Evolutionary conservation across 1,284 basidiomycete genomes (phyloP).

Genomic region (Coriolopsis trogii): DNA sequence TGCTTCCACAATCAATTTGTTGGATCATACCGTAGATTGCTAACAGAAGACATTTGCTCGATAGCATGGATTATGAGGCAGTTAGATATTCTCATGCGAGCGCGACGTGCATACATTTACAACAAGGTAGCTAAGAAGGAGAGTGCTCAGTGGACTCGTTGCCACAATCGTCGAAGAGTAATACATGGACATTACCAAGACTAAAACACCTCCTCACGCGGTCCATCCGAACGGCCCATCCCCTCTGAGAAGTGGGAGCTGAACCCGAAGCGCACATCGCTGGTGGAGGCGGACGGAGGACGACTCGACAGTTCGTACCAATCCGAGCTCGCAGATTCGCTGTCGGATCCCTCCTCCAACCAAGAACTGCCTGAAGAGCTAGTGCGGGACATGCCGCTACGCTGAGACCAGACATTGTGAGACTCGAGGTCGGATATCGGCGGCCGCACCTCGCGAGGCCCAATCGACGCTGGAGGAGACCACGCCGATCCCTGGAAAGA

Average conservation of each 20-base stretch:
- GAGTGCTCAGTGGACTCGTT: too few species aligned
- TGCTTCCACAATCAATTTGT: too few species aligned
- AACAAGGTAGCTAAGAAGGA: too few species aligned
- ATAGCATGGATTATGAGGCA: too few species aligned
- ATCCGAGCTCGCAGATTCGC: slow-evolving; percentile 9
- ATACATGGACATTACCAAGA: neutral
- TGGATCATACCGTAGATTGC: too few species aligned
- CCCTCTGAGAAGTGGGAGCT: slow-evolving; percentile 40
- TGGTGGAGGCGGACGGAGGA: slow-evolving; percentile 3
- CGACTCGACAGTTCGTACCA: slow-evolving; percentile 23
- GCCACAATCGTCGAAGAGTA: too few species aligned
- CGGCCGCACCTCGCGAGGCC: slow-evolving; percentile 12
- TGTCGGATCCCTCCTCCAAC: slow-evolving; percentile 12
- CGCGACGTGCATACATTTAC: too few species aligned
- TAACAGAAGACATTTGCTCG: too few species aligned
- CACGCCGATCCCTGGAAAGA: slow-evolving; percentile 31
- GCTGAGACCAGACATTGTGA: slow-evolving; percentile 32
- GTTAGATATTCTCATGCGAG: too few species aligned
- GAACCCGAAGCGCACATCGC: slow-evolving; percentile 32
- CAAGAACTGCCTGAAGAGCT: slow-evolving; percentile 9
- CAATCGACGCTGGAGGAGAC: slow-evolving; percentile 18
- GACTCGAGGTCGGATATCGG: slow-evolving; percentile 29
- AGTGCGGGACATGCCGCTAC: slow-evolving; percentile 9
- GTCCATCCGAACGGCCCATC: slow-evolving; percentile 25
- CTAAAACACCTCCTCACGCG: slow-evolving; percentile 31